Evolutionary conservation across 2,329 filamentous ascomycete genomes (phyloP), one percentile per base, ranked within the genome.

Genomic region (Claviceps lovelessii): DNA sequence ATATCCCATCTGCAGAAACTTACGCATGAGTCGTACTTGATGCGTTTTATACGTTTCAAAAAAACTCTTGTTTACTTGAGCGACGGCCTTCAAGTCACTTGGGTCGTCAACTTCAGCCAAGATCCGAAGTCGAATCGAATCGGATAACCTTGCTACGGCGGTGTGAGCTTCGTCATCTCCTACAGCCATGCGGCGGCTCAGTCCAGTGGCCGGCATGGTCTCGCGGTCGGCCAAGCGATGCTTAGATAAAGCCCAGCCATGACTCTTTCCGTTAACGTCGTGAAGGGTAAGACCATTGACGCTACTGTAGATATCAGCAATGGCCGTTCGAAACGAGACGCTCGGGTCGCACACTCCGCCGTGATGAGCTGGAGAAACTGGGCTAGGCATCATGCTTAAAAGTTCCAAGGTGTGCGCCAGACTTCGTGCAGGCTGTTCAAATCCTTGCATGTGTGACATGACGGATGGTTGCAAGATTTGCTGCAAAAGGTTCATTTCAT

Each of bases 271-370:
- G 17, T 71, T 74, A 0, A 78, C 70, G 35, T 79, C 76, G 49
- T 70, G 65, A 0, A 79, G 66, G 2, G 74, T 77, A 5, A 79
- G 57, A 0, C 76, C 77, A 7, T 65, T 62, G 3, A 79, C 68
- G 54, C 75, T 77, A 53, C 76, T 76, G 55, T 72, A 76, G 2
- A 79, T 73, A 55, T 79, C 76, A 31, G 68, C 72, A 10, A 79
- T 65, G 7, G 74, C 71, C 5, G 67, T 66, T 9, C 74, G 69
- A 52, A 80, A 77, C 0, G 71, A 64, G 1, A 73, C 70, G 5
- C 71, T 70, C 8, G 75, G 75, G 55, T 80, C 77, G 60, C 77
- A 80, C 1, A 76, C 69, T 4, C 72, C 69, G 13, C 68, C 70
- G 33, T 70, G 67, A 47, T 69, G 71, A 0, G 72, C 59, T 1